These are phyloP conservation scores for Thielaviopsis euricoi DNA, from an alignment of 2,329 filamentous ascomycete species.

Conservation along the genomic window DNA sequence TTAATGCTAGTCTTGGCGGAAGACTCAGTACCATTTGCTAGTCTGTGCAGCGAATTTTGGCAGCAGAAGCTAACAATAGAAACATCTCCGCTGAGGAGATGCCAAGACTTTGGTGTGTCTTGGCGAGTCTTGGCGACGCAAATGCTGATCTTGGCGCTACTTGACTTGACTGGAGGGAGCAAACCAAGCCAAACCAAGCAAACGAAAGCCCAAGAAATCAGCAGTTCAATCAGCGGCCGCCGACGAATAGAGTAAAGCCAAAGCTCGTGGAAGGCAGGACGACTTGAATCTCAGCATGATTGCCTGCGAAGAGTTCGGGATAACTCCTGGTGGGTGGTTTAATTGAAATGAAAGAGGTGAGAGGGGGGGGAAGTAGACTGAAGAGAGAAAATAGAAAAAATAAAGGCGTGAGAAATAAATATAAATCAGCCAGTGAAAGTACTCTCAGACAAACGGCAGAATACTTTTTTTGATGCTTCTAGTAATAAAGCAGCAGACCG, in stretches of 20 bases:
- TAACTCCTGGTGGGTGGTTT: background rate
- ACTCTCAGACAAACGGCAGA: no score
- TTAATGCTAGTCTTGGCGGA: background rate
- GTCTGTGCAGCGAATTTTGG: background rate
- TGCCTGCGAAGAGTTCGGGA: background rate
- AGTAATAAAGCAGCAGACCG: no score
- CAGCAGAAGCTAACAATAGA: background rate
- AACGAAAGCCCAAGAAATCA: background rate
- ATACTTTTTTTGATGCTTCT: no score
- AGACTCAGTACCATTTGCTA: background rate
- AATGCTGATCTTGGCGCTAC: conserved; percentile 6
- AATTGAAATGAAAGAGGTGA: background rate
- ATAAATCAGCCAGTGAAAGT: no score
- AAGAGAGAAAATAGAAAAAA: background rate
- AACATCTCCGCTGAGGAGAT: background rate
- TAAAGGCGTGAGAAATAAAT: background rate
- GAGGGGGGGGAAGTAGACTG: no score
- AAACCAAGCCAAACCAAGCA: no score
- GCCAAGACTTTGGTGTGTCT: conserved; percentile 9
- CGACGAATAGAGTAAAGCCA: background rate
- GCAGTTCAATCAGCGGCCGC: background rate
- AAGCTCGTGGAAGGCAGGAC: background rate
- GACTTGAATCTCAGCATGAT: background rate
- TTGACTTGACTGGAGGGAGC: no score
- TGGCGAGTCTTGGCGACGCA: conserved; percentile 8